Conservation (phyloP, 805 yeast species). For the Cyberlindnera nakhonratchasimensis region DNA sequence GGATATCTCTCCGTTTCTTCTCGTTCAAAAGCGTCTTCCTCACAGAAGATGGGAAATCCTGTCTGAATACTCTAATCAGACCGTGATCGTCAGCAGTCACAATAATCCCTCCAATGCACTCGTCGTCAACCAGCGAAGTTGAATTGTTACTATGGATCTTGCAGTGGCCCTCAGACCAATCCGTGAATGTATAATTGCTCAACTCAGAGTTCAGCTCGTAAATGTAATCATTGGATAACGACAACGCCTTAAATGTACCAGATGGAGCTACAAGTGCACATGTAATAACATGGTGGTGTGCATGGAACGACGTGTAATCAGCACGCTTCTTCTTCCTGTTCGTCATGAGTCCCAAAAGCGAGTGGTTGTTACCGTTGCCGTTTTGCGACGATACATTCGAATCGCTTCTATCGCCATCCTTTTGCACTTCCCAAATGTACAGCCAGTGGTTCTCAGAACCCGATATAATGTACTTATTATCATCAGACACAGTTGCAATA, state of each 20-base stretch:
- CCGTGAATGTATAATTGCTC: conserved; percentile 4
- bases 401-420: conserved; percentile 14
- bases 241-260: conserved; percentile 57
- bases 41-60: conserved; percentile 60
- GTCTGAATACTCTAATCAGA: conserved; percentile 69
- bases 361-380: background rate
- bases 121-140: conserved; percentile 26
- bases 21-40: conserved; percentile 35
- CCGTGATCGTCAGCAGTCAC: conserved; percentile 79
- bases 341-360: conserved; percentile 15
- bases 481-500: conserved; percentile 59
- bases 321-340: conserved; percentile 43
- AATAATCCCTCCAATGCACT: conserved; percentile 46
- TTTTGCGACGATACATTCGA: background rate
- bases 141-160: conserved; percentile 5
- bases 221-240: conserved; percentile 74
- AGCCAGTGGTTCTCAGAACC: conserved; percentile 90
- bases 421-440: conserved; percentile 66
- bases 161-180: background rate
- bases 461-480: conserved; percentile 54
- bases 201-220: conserved; percentile 51
- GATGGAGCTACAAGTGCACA: conserved; percentile 77
- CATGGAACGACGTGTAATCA: conserved; percentile 69
- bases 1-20: conserved; percentile 7
- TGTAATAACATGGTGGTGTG: conserved; percentile 71